Base-by-base conservation (phyloP, 768 basidiomycete species). In the Agaricus sinodeliciosus region DNA sequence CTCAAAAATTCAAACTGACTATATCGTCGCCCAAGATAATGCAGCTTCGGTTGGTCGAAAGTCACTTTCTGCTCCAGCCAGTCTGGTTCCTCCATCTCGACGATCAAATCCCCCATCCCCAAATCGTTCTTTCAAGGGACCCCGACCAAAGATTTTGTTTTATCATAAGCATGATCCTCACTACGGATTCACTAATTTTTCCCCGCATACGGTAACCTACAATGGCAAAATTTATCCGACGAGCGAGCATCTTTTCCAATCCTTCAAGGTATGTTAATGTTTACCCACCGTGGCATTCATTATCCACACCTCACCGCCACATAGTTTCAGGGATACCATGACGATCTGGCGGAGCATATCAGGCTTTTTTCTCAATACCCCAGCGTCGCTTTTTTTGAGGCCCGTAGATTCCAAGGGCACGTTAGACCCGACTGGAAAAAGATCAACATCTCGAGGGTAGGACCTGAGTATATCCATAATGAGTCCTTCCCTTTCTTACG, bases 121-220 rank as follows among this genome's bases (percentile, higher is more conserved):
- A 5, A 56, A 46, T 31, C 62, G 58, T 36, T 27, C 57, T 58
- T 12, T 36, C 43, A 51, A 45, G 4, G 65, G 59, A 19, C 66
- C 64, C 18, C 66, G 68, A 8, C 61, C 64, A 6, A 71, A 70
- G 4, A 72, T 86, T 51, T 63, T 81, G 2, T 87, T 87, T 62
- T 86, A 87, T 58, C 74, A 85, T 58, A 85, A 79, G 60, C 68
- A 76, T 11, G 70, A 77, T 41, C 81, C 83, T 9, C 72, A 85
- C 61, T 85, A 86, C 55, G 84, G 81, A 6, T 86, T 87, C 60
- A 85, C 85, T 39, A 86, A 86, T 63, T 87, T 87, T 64, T 87
- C 87, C 9, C 63, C 79, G 0, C 85, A 87, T 63, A 71, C 79
- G 41, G 78, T 89, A 9, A 59, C 70, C 9, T 82, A 85, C 62